Conservation (phyloP, 2,329 filamentous ascomycete species). For the Dichotomopilus funicola region DNA sequence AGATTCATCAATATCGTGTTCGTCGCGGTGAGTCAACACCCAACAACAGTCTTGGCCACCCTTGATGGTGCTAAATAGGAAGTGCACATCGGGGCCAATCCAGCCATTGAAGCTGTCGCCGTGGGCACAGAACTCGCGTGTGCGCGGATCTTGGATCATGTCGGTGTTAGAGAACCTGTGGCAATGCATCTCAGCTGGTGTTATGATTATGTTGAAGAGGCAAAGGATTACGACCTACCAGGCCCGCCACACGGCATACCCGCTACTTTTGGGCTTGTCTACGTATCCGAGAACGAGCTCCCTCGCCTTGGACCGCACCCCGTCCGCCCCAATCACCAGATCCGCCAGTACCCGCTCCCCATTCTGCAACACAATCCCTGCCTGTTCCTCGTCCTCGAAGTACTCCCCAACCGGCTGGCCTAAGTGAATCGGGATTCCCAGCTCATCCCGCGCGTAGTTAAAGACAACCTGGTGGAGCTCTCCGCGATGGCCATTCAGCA, state of each 20-base stretch:
- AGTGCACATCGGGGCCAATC: constrained; percentile 52
- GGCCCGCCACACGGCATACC: constrained; percentile 47
- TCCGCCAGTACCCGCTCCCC: constrained; percentile 43
- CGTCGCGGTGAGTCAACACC: constrained; percentile 51
- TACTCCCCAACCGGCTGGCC: constrained; percentile 46
- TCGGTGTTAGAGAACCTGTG: constrained; percentile 42
- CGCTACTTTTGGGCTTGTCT: constrained; percentile 44
- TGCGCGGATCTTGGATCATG: constrained; percentile 45
- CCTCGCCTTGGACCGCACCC: constrained; percentile 47
- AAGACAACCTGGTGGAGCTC: constrained; percentile 55
- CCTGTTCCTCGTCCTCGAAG: constrained; percentile 44
- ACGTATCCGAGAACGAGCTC: constrained; percentile 45
- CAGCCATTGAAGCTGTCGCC: constrained; percentile 54
- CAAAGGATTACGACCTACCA: constrained; percentile 35
- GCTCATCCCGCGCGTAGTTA: constrained; percentile 47
- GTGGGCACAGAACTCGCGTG: constrained; percentile 47
- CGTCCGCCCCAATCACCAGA: constrained; percentile 49
- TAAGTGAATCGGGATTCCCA: constrained; percentile 50
- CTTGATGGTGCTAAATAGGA: constrained; percentile 52
- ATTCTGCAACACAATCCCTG: constrained; percentile 45
- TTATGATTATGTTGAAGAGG: not conserved
- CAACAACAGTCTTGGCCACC: constrained; percentile 50
- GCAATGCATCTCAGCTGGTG: not conserved
- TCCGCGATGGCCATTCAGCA: constrained; percentile 55
- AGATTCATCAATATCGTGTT: constrained; percentile 48